Conservation (phyloP, 1,284 basidiomycete genomes). For the Ustilago shanxiensis region DNA sequence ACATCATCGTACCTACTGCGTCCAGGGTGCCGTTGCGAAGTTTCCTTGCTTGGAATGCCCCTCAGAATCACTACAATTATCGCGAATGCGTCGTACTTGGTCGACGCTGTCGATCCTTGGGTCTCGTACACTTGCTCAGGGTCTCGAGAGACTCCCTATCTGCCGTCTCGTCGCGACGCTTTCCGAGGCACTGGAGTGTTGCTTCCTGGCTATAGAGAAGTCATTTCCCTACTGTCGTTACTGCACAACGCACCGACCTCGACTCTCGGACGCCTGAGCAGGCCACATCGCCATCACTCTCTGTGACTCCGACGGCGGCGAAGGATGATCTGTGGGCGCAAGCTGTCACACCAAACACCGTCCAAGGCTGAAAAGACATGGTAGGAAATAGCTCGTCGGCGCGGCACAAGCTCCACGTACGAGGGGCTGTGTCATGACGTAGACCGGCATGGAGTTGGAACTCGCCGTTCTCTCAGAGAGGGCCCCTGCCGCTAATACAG, state of each 20-base stretch:
- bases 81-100: too few species aligned
- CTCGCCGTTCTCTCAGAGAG: slow-evolving; percentile 10
- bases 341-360: background rate
- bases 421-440: slow-evolving; percentile 42
- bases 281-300: too few species aligned
- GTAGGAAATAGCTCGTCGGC: slow-evolving; percentile 4
- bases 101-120: slow-evolving; percentile 1
- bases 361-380: background rate
- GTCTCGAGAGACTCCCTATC: background rate
- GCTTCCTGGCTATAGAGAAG: too few species aligned
- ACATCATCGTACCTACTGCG: slow-evolving; percentile 21
- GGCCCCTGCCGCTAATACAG: slow-evolving; percentile 1
- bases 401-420: background rate
- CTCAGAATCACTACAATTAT: too few species aligned
- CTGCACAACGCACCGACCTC: too few species aligned
- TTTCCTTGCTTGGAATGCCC: background rate
- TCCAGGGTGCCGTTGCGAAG: too few species aligned
- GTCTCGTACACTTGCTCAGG: slow-evolving; percentile 4
- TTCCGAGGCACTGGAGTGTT: too few species aligned
- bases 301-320: too few species aligned
- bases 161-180: background rate
- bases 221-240: too few species aligned
- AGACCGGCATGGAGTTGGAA: slow-evolving; percentile 17
- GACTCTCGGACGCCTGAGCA: too few species aligned
- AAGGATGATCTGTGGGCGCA: slow-evolving; percentile 1